phyloP scores from a whole-genome alignment of 148 eudicot species.

The Diospyros kaki region DNA sequence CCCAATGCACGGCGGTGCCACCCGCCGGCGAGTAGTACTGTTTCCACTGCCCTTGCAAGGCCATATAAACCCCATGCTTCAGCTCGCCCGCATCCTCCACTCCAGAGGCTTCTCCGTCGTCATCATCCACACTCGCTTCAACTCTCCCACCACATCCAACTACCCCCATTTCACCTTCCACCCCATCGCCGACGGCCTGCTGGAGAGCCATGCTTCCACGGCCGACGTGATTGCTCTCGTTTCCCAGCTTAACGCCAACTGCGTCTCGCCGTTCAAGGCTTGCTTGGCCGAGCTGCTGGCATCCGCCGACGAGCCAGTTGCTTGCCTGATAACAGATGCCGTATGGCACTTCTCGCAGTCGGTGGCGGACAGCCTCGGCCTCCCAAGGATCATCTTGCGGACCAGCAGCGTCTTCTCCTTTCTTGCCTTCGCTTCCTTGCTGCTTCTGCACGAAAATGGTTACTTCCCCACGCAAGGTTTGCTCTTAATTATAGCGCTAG shows the following conservation, averaged over 20 bases:
- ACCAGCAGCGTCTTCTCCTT: constrained; percentile 38
- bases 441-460: constrained; percentile 34
- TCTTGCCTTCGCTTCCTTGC: constrained; percentile 27
- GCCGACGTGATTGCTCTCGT: constrained; percentile 21
- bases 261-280: constrained; percentile 31
- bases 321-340: constrained; percentile 58
- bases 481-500: background rate
- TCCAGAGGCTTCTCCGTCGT: constrained; percentile 11
- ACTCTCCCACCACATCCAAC: constrained; percentile 15
- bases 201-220: constrained; percentile 15
- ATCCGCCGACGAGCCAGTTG: constrained; percentile 13
- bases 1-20: too few relatives aligned
- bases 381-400: constrained; percentile 56
- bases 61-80: too few relatives aligned
- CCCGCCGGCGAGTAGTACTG: too few relatives aligned
- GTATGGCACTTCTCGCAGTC: constrained; percentile 25
- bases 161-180: constrained; percentile 26
- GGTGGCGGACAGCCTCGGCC: constrained; percentile 40
- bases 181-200: constrained; percentile 36
- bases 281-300: constrained; percentile 20
- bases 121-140: constrained; percentile 19
- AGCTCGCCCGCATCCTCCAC: too few relatives aligned
- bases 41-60: too few relatives aligned
- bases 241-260: constrained; percentile 20
- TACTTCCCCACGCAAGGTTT: constrained; percentile 36